Evolutionary conservation across 257 asterid species (phyloP).

Genomic region (Nicotiana knightiana): DNA sequence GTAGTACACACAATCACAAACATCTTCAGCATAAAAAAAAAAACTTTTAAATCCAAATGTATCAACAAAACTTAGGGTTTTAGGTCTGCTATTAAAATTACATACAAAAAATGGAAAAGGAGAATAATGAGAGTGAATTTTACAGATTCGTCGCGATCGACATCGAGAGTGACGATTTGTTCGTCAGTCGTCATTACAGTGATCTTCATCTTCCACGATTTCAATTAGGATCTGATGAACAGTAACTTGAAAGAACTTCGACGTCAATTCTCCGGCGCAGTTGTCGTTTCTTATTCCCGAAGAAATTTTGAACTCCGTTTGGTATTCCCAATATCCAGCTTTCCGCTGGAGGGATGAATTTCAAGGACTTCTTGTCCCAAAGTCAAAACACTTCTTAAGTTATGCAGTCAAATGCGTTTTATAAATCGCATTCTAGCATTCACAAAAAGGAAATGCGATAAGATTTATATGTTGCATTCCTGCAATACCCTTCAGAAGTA

Average conservation of each 20-base stretch:
- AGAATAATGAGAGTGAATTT: constrained; percentile 7
- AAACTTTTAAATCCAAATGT: constrained; percentile 1
- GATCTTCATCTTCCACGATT: constrained; percentile 64
- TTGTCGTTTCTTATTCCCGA: not conserved
- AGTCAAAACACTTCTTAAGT: too few species aligned
- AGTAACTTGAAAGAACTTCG: not conserved
- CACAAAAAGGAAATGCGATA: too few species aligned
- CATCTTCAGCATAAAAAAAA: not conserved
- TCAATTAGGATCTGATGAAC: not conserved
- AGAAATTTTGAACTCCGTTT: not conserved
- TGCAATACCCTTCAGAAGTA: too few species aligned
- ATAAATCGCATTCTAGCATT: too few species aligned
- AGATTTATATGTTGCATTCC: too few species aligned
- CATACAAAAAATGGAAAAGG: not conserved
- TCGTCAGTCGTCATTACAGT: constrained; percentile 96
- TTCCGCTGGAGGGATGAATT: too few species aligned
- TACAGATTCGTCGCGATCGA: constrained; percentile 93
- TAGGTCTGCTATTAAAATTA: not conserved
- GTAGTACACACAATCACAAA: constrained; percentile 4
- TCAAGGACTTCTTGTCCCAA: too few species aligned
- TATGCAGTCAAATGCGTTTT: too few species aligned
- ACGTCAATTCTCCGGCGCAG: not conserved
- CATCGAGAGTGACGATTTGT: constrained; percentile 73
- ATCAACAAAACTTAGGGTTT: not conserved
- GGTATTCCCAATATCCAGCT: too few species aligned